Evolutionary conservation across 2,329 filamentous ascomycete species (phyloP).

Genomic region (Biscogniauxia sp.): DNA sequence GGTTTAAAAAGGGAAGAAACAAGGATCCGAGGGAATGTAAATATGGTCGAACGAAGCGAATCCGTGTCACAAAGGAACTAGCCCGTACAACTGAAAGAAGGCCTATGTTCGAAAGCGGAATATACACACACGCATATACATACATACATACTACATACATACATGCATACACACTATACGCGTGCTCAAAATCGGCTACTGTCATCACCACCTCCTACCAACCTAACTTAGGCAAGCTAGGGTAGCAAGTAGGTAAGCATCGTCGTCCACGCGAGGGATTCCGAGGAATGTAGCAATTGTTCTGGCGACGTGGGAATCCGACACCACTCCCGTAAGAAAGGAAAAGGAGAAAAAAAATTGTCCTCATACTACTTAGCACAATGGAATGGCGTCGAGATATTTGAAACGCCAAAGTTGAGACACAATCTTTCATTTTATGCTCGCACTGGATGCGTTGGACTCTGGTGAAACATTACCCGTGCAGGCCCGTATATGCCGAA

Average conservation of each 20-base stretch:
- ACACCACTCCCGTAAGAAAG: neutral
- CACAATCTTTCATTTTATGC: slow-evolving; percentile 21
- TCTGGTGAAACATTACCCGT: slow-evolving; percentile 10
- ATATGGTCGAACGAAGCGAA: slow-evolving; percentile 1
- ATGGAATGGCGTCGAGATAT: slow-evolving; percentile 15
- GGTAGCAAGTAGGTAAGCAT: neutral
- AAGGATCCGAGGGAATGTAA: neutral
- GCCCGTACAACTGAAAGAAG: slow-evolving; percentile 7
- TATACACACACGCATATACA: slow-evolving; percentile 3
- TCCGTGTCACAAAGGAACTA: slow-evolving; percentile 20
- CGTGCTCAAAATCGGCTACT: too few species aligned
- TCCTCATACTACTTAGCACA: slow-evolving; percentile 14
- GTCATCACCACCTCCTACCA: neutral
- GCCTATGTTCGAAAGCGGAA: slow-evolving; percentile 9
- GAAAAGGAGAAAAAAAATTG: too few species aligned
- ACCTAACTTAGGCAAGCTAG: too few species aligned
- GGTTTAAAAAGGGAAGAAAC: neutral
- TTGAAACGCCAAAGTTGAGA: slow-evolving; percentile 22
- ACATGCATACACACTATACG: neutral
- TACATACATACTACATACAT: neutral
- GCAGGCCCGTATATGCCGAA: slow-evolving; percentile 13
- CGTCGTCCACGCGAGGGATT: neutral
- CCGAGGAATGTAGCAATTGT: slow-evolving; percentile 11
- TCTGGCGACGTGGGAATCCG: slow-evolving; percentile 5
- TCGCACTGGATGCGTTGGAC: slow-evolving; percentile 8